These are phyloP conservation scores for Psilocybe sp. DNA, from an alignment of 768 basidiomycete species.

Conservation along the genomic window DNA sequence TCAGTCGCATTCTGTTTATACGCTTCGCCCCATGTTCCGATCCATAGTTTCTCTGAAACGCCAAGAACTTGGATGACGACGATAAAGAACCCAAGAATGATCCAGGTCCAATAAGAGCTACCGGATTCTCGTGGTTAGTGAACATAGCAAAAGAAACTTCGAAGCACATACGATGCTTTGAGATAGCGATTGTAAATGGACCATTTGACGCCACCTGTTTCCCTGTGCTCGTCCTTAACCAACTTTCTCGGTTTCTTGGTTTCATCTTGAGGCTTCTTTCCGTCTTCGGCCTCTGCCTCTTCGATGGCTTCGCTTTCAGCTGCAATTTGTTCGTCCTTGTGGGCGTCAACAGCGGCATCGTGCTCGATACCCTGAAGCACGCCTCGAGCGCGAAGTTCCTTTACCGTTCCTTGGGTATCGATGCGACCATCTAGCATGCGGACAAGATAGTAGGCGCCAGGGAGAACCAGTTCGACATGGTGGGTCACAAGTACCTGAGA, in stretches of 20 bases:
- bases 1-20: constrained; percentile 29
- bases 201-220: constrained; percentile 83
- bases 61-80: constrained; percentile 50
- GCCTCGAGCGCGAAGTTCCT: constrained; percentile 61
- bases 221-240: constrained; percentile 79
- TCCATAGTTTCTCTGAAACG: constrained; percentile 69
- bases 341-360: constrained; percentile 42
- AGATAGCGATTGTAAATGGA: constrained; percentile 65
- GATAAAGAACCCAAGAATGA: constrained; percentile 46
- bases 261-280: constrained; percentile 22
- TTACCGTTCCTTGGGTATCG: constrained; percentile 67
- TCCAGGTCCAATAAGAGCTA: constrained; percentile 71
- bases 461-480: constrained; percentile 79
- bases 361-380: constrained; percentile 21
- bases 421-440: constrained; percentile 82
- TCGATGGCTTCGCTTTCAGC: constrained; percentile 26
- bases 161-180: constrained; percentile 61
- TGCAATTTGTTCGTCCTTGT: constrained; percentile 41
- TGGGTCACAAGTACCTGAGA: constrained; percentile 71
- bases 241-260: constrained; percentile 69
- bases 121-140: not conserved
- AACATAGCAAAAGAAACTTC: not conserved
- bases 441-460: constrained; percentile 68
- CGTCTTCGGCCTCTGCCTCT: constrained; percentile 17
- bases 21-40: constrained; percentile 75